Evolutionary conservation across 2,329 filamentous ascomycete species (phyloP).

Genomic region (Polytolypa hystricis): DNA sequence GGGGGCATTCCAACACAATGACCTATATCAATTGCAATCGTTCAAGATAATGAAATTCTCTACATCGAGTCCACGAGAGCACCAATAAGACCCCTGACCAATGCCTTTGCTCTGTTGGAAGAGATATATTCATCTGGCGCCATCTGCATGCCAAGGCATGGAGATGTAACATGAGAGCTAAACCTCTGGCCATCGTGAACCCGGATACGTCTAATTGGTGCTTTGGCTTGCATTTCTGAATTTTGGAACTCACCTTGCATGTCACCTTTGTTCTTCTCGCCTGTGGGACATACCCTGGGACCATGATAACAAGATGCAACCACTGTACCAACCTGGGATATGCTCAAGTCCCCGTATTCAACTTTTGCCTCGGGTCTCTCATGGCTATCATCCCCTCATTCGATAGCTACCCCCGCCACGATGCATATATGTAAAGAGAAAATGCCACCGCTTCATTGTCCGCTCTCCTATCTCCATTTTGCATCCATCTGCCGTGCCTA

Average conservation of each 20-base stretch:
- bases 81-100: background rate
- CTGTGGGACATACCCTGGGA: background rate
- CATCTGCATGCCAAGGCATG: background rate
- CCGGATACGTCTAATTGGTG: background rate
- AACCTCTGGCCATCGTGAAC: background rate
- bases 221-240: background rate
- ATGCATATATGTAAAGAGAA: too few relatives aligned
- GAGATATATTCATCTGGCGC: too few relatives aligned
- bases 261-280: background rate
- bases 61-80: background rate
- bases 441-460: too few relatives aligned
- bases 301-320: background rate
- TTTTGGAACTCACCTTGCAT: background rate
- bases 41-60: background rate
- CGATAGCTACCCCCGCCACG: too few relatives aligned
- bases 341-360: background rate
- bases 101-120: background rate
- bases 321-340: background rate
- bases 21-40: background rate
- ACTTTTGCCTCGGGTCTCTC: too few relatives aligned
- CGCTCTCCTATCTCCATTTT: too few relatives aligned
- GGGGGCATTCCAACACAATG: background rate
- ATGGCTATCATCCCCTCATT: too few relatives aligned
- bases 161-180: constrained; percentile 5
- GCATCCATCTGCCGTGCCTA: too few relatives aligned